Evolutionary conservation across 192 early-diverging fungal genomes (phyloP), one percentile per base, ranked within the genome.

Genomic region (Rhizophlyctis rosea): DNA sequence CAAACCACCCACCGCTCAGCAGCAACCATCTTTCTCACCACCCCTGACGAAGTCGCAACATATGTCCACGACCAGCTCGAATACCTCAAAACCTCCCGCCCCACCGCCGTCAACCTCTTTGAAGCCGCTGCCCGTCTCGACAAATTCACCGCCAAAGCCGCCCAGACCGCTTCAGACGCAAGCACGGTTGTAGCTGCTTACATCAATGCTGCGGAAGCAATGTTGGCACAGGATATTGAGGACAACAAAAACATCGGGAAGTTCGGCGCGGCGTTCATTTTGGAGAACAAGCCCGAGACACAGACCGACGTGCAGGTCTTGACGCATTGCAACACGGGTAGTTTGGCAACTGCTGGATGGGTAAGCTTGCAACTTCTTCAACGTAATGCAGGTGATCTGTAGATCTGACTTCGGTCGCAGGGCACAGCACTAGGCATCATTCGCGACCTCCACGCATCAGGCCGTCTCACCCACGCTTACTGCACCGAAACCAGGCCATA

Each of bases 401-500:
- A 1, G 2, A 13, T 3, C 13, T 50, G 24, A 50, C 3, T 36
- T 7, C 89, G 86, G 14, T 53, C n/a, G 9, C 24, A 91, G 67
- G 94, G 95, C 18, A 99, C 95, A 4, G 96, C 95, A 4, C 77
- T 99, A 39, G 96, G 96, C 27, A 95, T 99, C 51, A 88, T 96
- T 50, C 84, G 95, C 13, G 77, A 86, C 18, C 67, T 99, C 35
- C 76, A 92, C 51, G 52, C 57, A 1, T 55, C 67, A 3, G 70
- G 66, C 2, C 54, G 74, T 5, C 74, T 96, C 25, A 78, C 80
- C 0, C 93, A 91, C 51, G 91, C 87, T 27, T 98, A 85, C 57
- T 99, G 91, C 74, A 94, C 94, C 4, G 95, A 99, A 67, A 99
- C 97, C 9, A 77, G 97, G 32, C 97, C 97, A 2, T 99, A 99